Conservation (phyloP, 2,329 filamentous ascomycete species). For the Orbilia brochopaga region DNA sequence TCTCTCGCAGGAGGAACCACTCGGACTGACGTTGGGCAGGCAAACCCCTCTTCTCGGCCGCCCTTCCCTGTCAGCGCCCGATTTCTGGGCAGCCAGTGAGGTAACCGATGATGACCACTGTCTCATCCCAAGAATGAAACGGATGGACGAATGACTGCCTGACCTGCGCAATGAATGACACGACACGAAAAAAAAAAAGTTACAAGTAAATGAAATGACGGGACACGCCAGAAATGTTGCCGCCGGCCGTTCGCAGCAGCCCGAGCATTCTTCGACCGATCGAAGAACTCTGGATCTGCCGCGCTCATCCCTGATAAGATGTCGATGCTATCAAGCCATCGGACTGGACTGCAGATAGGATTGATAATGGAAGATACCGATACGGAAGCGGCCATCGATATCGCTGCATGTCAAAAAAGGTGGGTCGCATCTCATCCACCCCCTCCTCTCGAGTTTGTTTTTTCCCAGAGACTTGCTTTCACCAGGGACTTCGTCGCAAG, state of each 20-base stretch:
- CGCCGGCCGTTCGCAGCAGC: slow-evolving; percentile 20
- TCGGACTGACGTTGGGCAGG: background rate
- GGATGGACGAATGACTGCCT: background rate
- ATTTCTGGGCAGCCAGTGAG: background rate
- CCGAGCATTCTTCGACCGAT: slow-evolving; percentile 16
- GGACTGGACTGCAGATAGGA: background rate
- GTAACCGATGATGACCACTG: background rate
- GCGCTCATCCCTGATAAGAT: background rate
- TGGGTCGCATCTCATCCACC: slow-evolving; percentile 26
- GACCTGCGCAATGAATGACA: background rate
- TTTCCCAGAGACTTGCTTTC: background rate
- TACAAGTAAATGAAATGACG: background rate
- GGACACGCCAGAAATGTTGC: too few species aligned
- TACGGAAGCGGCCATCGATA: slow-evolving; percentile 17
- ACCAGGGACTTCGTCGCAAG: background rate
- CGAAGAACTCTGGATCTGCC: background rate
- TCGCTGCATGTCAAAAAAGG: slow-evolving; percentile 22
- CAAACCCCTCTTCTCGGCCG: slow-evolving; percentile 46
- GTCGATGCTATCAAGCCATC: background rate
- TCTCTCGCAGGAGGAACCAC: background rate
- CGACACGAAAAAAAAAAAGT: background rate
- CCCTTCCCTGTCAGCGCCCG: slow-evolving; percentile 29
- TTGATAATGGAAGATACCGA: slow-evolving; percentile 14
- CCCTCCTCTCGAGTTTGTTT: slow-evolving; percentile 12
- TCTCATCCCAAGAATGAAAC: background rate